phyloP scores from a whole-genome alignment of 805 yeast species.

The Nakazawaea molendinolei region DNA sequence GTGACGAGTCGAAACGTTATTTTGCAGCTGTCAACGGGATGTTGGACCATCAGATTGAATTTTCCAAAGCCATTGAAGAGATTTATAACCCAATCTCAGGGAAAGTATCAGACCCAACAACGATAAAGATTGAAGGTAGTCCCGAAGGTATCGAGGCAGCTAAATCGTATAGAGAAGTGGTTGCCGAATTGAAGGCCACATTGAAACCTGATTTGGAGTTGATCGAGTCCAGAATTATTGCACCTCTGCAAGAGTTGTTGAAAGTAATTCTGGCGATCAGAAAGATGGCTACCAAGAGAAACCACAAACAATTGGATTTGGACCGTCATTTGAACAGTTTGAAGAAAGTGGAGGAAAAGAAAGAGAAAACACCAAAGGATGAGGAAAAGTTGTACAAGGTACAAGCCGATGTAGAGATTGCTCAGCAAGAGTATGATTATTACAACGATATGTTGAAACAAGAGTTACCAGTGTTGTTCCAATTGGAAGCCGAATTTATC shows the following conservation, averaged over 20 bases:
- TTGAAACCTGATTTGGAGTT: conserved; percentile 89
- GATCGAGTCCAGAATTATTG: conserved; percentile 82
- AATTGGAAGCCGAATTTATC: conserved; percentile 85
- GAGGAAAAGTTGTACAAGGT: conserved; percentile 87
- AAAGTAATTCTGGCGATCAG: conserved; percentile 76
- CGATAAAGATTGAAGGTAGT: conserved; percentile 83
- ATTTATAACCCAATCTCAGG: conserved; percentile 96
- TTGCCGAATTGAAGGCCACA: conserved; percentile 76
- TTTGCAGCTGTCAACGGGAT: conserved; percentile 89
- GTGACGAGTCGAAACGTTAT: conserved; percentile 86
- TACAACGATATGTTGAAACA: conserved; percentile 90
- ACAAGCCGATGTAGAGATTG: conserved; percentile 83
- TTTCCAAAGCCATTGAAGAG: conserved; percentile 92
- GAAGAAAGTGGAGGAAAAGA: conserved; percentile 71
- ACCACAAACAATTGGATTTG: conserved; percentile 89
- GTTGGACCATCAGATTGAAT: conserved; percentile 90
- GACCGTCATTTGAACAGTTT: conserved; percentile 74
- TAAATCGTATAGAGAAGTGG: conserved; percentile 84
- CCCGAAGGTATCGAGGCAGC: conserved; percentile 96
- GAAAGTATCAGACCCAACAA: conserved; percentile 81
- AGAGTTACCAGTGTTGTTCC: conserved; percentile 83
- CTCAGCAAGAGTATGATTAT: conserved; percentile 93
- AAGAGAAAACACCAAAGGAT: conserved; percentile 79
- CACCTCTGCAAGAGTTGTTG: conserved; percentile 87
- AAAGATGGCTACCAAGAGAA: conserved; percentile 92